These are phyloP conservation scores for Acacia acuminata DNA, from an alignment of 306 rosid species.

Conservation along the genomic window DNA sequence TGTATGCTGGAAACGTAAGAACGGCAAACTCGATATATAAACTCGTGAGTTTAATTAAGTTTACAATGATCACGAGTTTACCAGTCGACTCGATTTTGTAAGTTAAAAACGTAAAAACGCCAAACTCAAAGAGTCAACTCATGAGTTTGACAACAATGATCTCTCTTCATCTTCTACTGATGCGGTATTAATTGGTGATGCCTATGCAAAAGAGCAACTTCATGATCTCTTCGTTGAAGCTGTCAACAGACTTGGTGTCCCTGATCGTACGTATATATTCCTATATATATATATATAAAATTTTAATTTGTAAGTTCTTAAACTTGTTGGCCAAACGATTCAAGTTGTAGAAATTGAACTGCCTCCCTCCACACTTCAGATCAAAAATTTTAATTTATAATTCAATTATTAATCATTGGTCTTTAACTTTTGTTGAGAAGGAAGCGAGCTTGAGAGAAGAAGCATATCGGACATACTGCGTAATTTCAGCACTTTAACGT, in stretches of 20 bases:
- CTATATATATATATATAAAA: too few relatives aligned
- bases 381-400: not conserved
- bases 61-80: too few relatives aligned
- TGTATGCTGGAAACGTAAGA: too few relatives aligned
- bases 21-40: too few relatives aligned
- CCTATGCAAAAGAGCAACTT: constrained; percentile 48
- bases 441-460: constrained; percentile 45
- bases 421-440: not conserved
- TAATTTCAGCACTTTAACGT: constrained; percentile 47
- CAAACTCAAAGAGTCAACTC: too few relatives aligned
- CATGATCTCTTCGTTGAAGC: constrained; percentile 69
- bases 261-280: constrained; percentile 54
- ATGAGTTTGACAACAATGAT: not conserved
- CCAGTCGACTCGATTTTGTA: too few relatives aligned
- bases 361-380: not conserved
- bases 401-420: not conserved
- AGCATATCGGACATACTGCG: constrained; percentile 48
- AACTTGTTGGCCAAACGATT: not conserved
- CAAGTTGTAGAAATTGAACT: not conserved
- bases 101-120: too few relatives aligned
- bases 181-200: constrained; percentile 6
- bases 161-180: constrained; percentile 27
- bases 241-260: constrained; percentile 73
- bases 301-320: constrained; percentile 42
- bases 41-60: too few relatives aligned